Evolutionary conservation across 106 monocot species (phyloP).

Genomic region (Apostasia shenzhenica): DNA sequence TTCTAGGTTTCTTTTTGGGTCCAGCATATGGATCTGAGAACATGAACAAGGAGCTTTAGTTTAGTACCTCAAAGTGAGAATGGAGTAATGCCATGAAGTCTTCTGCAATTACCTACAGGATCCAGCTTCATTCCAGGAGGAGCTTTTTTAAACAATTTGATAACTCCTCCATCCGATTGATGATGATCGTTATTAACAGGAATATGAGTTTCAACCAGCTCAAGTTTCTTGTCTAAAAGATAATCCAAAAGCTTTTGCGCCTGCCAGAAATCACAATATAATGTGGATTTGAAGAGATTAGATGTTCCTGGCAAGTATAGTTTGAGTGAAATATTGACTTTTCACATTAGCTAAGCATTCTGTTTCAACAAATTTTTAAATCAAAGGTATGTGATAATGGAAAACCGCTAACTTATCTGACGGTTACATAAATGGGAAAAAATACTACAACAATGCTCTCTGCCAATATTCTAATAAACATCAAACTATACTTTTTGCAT

Average conservation of each 20-base stretch:
- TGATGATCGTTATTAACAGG: slow-evolving; percentile 4
- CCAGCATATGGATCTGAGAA: slow-evolving; percentile 36
- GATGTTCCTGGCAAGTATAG: too few relatives aligned
- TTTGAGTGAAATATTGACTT: neutral
- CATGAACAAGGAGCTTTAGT: slow-evolving; percentile 17
- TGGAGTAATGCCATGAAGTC: neutral
- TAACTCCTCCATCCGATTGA: slow-evolving; percentile 30
- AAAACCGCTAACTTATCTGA: too few relatives aligned
- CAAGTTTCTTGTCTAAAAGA: slow-evolving; percentile 51
- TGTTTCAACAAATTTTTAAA: too few relatives aligned
- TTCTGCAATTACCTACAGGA: slow-evolving; percentile 30
- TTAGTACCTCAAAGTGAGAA: slow-evolving; percentile 1
- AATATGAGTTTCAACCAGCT: slow-evolving; percentile 35
- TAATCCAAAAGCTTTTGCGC: slow-evolving; percentile 74
- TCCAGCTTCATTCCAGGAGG: slow-evolving; percentile 59
- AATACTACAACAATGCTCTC: too few relatives aligned
- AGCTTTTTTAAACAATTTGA: slow-evolving; percentile 65
- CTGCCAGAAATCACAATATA: slow-evolving; percentile 22
- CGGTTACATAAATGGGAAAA: too few relatives aligned
- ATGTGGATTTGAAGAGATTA: neutral
- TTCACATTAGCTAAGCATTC: neutral
- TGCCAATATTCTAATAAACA: too few relatives aligned
- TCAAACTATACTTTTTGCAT: too few relatives aligned
- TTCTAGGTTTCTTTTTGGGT: slow-evolving; percentile 60
- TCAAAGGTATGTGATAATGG: too few relatives aligned